Conservation (phyloP, 306 rosid species). For the Dryas drummondii region DNA sequence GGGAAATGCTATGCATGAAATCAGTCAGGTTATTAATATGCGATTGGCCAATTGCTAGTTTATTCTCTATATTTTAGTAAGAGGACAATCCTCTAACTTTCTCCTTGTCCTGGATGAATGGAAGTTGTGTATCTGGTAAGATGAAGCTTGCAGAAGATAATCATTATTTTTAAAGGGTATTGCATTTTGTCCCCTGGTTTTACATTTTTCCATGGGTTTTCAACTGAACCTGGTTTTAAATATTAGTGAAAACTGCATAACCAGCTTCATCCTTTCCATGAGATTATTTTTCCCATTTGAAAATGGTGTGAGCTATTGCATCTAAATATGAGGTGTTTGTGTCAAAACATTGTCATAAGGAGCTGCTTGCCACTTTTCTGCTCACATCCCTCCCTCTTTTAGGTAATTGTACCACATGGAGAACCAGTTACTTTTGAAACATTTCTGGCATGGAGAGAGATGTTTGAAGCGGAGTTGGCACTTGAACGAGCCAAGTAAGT, state of each 20-base stretch:
- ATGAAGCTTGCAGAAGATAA: background rate
- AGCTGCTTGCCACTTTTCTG: conserved; percentile 31
- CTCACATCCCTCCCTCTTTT: conserved; percentile 7
- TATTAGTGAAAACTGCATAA: conserved; percentile 3
- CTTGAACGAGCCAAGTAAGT: conserved; percentile 99
- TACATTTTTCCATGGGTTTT: background rate
- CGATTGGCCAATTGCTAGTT: background rate
- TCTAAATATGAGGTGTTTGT: background rate
- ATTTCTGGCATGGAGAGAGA: conserved; percentile 96
- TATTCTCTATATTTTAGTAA: background rate
- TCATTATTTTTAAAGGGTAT: background rate
- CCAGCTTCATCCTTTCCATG: background rate
- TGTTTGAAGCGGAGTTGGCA: conserved; percentile 97
- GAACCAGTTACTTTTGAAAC: conserved; percentile 90
- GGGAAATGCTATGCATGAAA: background rate
- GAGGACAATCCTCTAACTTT: background rate
- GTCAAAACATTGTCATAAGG: conserved; percentile 5
- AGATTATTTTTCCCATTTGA: background rate
- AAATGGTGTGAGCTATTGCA: background rate
- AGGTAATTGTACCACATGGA: conserved; percentile 92
- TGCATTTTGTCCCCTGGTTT: background rate
- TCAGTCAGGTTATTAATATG: background rate
- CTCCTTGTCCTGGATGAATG: conserved; percentile 1
- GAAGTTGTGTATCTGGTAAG: background rate
- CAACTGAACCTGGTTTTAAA: background rate